Base-by-base conservation (phyloP, 2,329 filamentous ascomycete species). In the Byssochlamys sp. region DNA sequence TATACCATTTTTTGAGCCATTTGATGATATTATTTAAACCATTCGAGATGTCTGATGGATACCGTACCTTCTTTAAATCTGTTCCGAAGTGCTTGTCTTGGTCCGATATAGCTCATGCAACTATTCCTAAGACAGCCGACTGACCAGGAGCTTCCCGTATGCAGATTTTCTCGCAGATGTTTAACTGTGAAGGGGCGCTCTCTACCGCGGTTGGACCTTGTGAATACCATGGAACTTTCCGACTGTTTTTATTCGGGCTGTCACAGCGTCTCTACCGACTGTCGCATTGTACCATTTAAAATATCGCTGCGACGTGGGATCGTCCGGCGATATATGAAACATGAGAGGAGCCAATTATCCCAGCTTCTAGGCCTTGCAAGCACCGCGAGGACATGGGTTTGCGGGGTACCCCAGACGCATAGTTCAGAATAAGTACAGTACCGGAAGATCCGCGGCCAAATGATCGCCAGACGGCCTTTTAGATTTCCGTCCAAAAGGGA, bases 11-110 rank as follows among this genome's bases (percentile, higher is more conserved):
- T 12, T 19, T 24, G n/a, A 45, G 7, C 5, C 39, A n/a, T 45
- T 45, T 9, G 7, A 31, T 10, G 28, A 29, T 31, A 7, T 31
- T 10, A 31, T 31, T 31, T 9, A 31, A 31, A 10, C 10, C 29
- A 2, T 10, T 31, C 6, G 19, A 19, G 19, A 19, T 19, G 2
- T 31, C 29, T 31, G 6, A 31, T 7, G 29, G 29, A 9, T 6
- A 9, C 29, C 29, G 6, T 31, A 31, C 29, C 2, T 9, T 95
- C 91, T 0, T 83, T 3, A 95, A 77, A 64, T 95, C 89, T 52
- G 95, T 80, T 6, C 89, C 89, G 61, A 90, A 95, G 39, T 86
- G 81, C 61, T 89, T 90, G 2, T 90, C 85, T 59, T 87, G 82
- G 1, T 19, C 19, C 19, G 19, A 19, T 19, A 19, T 19, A 19